phyloP scores from a whole-genome alignment of 2,329 filamentous ascomycete species.

The Ophiosphaerella herpotricha region DNA sequence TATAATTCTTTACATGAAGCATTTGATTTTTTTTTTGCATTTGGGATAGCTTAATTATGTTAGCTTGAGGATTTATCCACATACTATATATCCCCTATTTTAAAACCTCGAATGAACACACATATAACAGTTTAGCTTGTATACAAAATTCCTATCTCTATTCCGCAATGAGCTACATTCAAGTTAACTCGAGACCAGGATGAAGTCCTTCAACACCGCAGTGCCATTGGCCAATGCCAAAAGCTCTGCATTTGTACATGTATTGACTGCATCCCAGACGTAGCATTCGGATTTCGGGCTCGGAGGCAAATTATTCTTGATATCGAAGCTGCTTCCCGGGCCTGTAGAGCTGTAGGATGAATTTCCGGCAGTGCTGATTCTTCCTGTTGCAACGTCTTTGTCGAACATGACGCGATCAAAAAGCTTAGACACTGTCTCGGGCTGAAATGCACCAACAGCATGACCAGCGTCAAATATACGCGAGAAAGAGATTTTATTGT shows the following conservation, averaged over 20 bases:
- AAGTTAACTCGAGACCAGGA: conserved; percentile 2
- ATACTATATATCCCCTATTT: no score
- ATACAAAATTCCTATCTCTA: no score
- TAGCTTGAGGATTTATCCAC: no score
- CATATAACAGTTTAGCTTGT: no score
- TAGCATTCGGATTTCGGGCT: conserved; percentile 15
- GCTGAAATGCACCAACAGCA: conserved; percentile 47
- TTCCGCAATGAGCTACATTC: no score
- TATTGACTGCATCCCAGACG: conserved; percentile 10
- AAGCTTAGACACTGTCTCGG: conserved; percentile 55
- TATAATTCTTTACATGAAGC: no score
- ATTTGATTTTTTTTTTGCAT: no score
- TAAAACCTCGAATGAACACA: no score
- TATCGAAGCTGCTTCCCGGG: conserved; percentile 6
- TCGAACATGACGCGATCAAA: conserved; percentile 54
- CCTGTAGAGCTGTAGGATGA: conserved; percentile 8
- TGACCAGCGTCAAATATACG: conserved; percentile 48
- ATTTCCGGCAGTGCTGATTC: conserved; percentile 3
- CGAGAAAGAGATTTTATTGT: conserved; percentile 46
- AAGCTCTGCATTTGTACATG: conserved; percentile 14
- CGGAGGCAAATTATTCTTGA: conserved; percentile 11
- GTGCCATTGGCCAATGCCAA: conserved; percentile 10
- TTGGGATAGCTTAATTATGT: no score
- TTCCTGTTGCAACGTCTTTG: conserved; percentile 54
- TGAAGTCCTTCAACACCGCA: conserved; percentile 14